Conservation (phyloP, 257 asterid genomes). For the Nicotiana paniculata region DNA sequence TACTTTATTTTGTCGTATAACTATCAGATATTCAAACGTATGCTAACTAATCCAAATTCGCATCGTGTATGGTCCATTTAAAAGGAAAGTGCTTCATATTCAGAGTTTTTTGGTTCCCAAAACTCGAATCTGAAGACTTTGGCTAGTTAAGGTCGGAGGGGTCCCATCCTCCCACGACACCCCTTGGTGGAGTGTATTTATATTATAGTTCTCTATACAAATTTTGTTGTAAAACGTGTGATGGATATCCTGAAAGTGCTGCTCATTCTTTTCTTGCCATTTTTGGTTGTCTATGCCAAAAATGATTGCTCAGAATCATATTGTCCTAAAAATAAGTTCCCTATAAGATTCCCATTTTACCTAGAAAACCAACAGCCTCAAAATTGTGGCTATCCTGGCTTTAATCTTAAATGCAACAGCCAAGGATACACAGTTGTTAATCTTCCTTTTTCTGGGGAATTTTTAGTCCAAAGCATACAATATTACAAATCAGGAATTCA, state of each 20-base stretch:
- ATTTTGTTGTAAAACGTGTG: too few relatives aligned
- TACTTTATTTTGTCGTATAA: too few relatives aligned
- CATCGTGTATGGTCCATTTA: too few relatives aligned
- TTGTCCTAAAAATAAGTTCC: conserved; percentile 7
- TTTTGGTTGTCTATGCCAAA: conserved; percentile 19
- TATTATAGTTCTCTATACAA: too few relatives aligned
- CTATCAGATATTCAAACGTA: too few relatives aligned
- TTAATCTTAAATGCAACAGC: conserved; percentile 25
- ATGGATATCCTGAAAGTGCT: conserved; percentile 33
- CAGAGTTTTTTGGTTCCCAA: too few relatives aligned
- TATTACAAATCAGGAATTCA: conserved; percentile 43
- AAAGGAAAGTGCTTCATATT: too few relatives aligned
- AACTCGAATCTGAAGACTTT: too few relatives aligned
- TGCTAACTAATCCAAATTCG: too few relatives aligned
- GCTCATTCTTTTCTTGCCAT: conserved; percentile 16
- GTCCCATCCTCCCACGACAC: too few relatives aligned
- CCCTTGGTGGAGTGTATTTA: too few relatives aligned
- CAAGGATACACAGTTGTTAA: conserved; percentile 16
- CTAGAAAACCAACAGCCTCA: conserved; percentile 18
- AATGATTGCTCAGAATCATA: conserved; percentile 21
- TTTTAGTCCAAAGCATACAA: conserved; percentile 36
- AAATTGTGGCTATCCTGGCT: conserved; percentile 52
- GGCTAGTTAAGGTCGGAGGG: too few relatives aligned
- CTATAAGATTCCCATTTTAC: conserved; percentile 38
- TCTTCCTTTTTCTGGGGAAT: conserved; percentile 48